A percentile compares a stretch with the other conserved stretches of the same genome.
Conservation (phyloP, 2,329 filamentous ascomycete species). For the Exophiala spinifera region DNA sequence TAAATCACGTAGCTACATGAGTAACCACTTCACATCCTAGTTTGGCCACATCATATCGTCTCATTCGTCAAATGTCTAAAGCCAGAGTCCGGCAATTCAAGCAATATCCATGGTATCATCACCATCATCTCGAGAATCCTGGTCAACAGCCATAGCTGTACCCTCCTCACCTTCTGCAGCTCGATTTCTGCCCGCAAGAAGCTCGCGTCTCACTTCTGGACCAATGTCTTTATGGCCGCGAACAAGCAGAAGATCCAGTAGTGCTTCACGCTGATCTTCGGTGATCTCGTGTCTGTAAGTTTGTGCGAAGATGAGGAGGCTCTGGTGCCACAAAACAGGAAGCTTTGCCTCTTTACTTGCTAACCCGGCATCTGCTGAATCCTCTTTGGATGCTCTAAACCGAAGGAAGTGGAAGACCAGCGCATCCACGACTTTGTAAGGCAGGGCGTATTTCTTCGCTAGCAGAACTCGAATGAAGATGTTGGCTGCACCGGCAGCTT, state of each 20-base stretch:
- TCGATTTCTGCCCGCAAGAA: slow-evolving; percentile 82
- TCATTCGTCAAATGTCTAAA: too few species aligned
- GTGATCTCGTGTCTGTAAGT: slow-evolving; percentile 95
- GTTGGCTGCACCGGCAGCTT: slow-evolving; percentile 88
- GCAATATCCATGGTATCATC: slow-evolving; percentile 29
- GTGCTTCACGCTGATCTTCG: slow-evolving; percentile 86
- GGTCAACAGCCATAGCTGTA: slow-evolving; percentile 73
- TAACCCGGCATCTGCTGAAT: slow-evolving; percentile 54
- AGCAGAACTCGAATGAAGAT: slow-evolving; percentile 90
- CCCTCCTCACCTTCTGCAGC: slow-evolving; percentile 66
- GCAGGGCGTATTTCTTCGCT: slow-evolving; percentile 95
- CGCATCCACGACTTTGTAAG: slow-evolving; percentile 90
- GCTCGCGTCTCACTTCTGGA: slow-evolving; percentile 82
- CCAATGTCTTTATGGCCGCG: slow-evolving; percentile 86
- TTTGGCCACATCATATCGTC: too few species aligned
- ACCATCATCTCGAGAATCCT: slow-evolving; percentile 54
- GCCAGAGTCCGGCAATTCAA: too few species aligned
- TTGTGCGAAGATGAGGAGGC: slow-evolving; percentile 85
- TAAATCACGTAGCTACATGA: too few species aligned
- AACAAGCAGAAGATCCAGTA: slow-evolving; percentile 80
- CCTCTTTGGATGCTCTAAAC: slow-evolving; percentile 66
- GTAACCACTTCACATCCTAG: too few species aligned
- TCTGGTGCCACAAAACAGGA: slow-evolving; percentile 96
- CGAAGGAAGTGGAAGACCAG: slow-evolving; percentile 95
- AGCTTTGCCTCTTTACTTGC: slow-evolving; percentile 57